These are phyloP conservation scores for Xylariomycetidae sp. DNA, from an alignment of 2,329 filamentous ascomycete species.

Conservation along the genomic window DNA sequence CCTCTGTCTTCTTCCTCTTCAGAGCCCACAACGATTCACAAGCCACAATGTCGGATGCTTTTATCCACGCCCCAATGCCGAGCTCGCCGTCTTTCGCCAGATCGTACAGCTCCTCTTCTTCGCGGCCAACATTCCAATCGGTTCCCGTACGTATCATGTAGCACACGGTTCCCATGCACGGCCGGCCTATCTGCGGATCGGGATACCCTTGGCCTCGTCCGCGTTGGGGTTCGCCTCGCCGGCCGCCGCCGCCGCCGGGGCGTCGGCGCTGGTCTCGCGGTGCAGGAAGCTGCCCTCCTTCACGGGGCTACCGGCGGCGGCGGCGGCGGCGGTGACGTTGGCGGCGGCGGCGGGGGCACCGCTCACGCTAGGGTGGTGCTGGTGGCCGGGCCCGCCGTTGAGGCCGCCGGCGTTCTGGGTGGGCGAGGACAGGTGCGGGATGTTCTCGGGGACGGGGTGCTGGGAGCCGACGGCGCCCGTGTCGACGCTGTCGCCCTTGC, in stretches of 20 bases:
- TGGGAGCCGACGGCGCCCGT: conserved; percentile 90
- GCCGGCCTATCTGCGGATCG: conserved; percentile 52
- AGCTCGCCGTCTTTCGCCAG: too few species aligned
- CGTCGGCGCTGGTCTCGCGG: conserved; percentile 65
- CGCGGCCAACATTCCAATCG: too few species aligned
- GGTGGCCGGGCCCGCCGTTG: conserved; percentile 30
- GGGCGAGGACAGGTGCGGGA: conserved; percentile 77
- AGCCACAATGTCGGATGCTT: too few species aligned
- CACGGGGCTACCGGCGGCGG: conserved; percentile 66
- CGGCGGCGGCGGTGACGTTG: conserved; percentile 19
- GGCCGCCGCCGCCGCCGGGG: conserved; percentile 26
- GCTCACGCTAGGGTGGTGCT: conserved; percentile 28
- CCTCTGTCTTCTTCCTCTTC: too few species aligned
- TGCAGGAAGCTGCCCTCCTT: conserved; percentile 89
- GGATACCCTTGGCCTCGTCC: conserved; percentile 43
- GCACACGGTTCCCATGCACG: neutral
- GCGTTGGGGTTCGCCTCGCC: conserved; percentile 8
- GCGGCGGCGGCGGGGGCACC: conserved; percentile 36
- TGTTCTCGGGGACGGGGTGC: conserved; percentile 92
- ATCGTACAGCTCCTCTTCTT: too few species aligned
- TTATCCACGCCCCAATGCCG: too few species aligned
- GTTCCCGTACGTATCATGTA: too few species aligned
- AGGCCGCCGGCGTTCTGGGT: conserved; percentile 35
- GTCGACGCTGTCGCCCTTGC: conserved; percentile 90
- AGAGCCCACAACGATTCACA: too few species aligned